Evolutionary conservation across 257 asterid genomes (phyloP), one percentile per base, ranked within the genome.

Genomic region (Petrea volubilis): DNA sequence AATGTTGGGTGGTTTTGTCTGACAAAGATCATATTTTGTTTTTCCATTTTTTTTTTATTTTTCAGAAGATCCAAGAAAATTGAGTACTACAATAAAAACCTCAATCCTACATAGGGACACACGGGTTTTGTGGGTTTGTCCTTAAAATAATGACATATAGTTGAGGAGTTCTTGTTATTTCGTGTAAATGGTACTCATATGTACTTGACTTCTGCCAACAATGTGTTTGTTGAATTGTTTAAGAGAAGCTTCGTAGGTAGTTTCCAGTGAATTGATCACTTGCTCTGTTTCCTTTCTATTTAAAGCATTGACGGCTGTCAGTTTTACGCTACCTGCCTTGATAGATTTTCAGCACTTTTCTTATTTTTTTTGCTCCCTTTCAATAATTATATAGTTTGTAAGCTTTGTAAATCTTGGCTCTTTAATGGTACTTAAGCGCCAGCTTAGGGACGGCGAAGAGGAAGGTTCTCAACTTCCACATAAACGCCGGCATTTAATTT

Each of bases 341-440:
- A 5, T 60, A n/a, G 27, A 27, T 74, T 66, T 58, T 27, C 51
- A 50, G 38, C 23, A 4, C 33, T 28, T n/a, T n/a, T 33, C 38
- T 33, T 33, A 2, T 33, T 33, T 33, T 33, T 7, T 15, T 21
- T 18, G 6, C 4, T 25, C 23, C 20, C 2, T 11, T 34, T 25
- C 31, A 24, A 23, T 21, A n/a, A 41, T 10, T 74, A 38, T 46
- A 38, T 38, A 25, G 15, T 40, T 29, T 20, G 24, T 23, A 15
- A 55, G 64, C n/a, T 58, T 21, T 70, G 73, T 60, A 24, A 63
- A 70, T 57, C 24, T 43, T 79, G 73, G 57, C 13, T 64, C 53
- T 79, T 80, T 87, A 85, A 90, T 90, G 98, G 87, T 80, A 77
- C 75, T 21, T 73, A 90, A 87, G 70, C 84, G 98, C 62, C 77